Base-by-base conservation (phyloP, 1,284 basidiomycete species). In the Rhodotorula sp. region DNA sequence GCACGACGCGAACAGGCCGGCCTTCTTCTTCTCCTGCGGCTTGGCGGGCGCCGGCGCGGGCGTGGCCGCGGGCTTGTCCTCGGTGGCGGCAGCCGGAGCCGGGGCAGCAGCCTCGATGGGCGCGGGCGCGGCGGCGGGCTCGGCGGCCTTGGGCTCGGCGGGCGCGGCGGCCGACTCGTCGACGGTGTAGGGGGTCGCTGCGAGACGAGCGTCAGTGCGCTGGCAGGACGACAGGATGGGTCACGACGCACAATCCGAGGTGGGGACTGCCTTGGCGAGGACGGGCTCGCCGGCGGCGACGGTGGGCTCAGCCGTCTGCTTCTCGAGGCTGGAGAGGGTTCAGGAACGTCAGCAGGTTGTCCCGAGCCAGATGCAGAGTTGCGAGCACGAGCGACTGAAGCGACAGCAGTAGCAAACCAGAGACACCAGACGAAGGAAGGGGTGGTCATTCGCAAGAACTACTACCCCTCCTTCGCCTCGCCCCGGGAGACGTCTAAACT, bases 21-120 rank as follows among this genome's bases (percentile, higher is more conserved):
- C 61, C 72, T 74, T 74, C 72, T 74, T 71, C 62, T 70, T 70
- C 49, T 34, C 34, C 34, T 34, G 34, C 34, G 58, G 64, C 63
- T 58, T 52, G 14, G 53, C 54, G 1, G 54, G 54, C 27, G 42
- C 55, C 41, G 54, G 21, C 14, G 62, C 27, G 19, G 62, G 8
- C 13, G 62, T 19, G 21, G 62, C 61, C 9, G 52, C 62, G 9
- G 53, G 41, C 34, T 27, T 14, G 14, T 41, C 25, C 21, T 42
- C 17, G 17, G 55, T 46, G n/a, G 45, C 34, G 10, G 48, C 23
- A 14, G 50, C 48, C 13, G 54, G 2, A 16, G 48, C 48, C 5
- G 59, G 27, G 1, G 59, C 48, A 9, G 49, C 27, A 42, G 53
- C 57, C 49, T 34, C 13, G 49, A 34, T 27, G 19, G 54, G 23